Percentiles rank a stretch among this genome's conserved stretches.
These are phyloP conservation scores for Quercus bicolor DNA, from an alignment of 306 rosid species.

Conservation along the genomic window DNA sequence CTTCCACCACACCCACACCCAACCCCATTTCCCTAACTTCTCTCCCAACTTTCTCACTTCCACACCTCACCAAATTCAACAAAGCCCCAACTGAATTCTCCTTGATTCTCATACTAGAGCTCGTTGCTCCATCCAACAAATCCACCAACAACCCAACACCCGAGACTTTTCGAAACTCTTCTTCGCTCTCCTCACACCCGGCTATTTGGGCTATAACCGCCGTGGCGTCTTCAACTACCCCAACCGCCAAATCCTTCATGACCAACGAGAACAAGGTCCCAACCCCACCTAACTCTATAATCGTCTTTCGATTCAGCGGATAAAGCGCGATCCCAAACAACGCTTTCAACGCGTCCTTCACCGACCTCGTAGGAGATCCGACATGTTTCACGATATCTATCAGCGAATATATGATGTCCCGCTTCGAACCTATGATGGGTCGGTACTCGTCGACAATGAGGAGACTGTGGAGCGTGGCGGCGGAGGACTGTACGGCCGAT, in stretches of 20 bases:
- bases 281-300: conserved; percentile 59
- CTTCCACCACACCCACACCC: conserved; percentile 41
- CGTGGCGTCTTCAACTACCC: conserved; percentile 81
- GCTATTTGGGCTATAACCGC: conserved; percentile 94
- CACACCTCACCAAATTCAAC: conserved; percentile 57
- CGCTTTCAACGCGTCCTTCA: conserved; percentile 85
- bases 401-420: conserved; percentile 69
- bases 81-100: conserved; percentile 79
- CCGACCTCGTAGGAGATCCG: conserved; percentile 55
- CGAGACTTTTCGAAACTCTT: conserved; percentile 51
- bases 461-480: conserved; percentile 84
- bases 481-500: conserved; percentile 77
- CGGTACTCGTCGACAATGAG: conserved; percentile 64
- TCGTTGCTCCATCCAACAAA: conserved; percentile 55
- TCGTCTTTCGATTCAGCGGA: conserved; percentile 49
- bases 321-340: conserved; percentile 72
- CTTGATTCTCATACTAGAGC: conserved; percentile 61
- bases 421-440: conserved; percentile 72
- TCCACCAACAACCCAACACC: conserved; percentile 59
- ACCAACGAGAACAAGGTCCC: conserved; percentile 55
- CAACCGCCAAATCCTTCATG: conserved; percentile 51
- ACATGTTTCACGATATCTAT: conserved; percentile 54
- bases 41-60: conserved; percentile 46
- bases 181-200: conserved; percentile 81
- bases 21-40: conserved; percentile 49